Evolutionary conservation across 805 yeast genomes (phyloP).

Genomic region (Zygosaccharomyces pseudorouxii): DNA sequence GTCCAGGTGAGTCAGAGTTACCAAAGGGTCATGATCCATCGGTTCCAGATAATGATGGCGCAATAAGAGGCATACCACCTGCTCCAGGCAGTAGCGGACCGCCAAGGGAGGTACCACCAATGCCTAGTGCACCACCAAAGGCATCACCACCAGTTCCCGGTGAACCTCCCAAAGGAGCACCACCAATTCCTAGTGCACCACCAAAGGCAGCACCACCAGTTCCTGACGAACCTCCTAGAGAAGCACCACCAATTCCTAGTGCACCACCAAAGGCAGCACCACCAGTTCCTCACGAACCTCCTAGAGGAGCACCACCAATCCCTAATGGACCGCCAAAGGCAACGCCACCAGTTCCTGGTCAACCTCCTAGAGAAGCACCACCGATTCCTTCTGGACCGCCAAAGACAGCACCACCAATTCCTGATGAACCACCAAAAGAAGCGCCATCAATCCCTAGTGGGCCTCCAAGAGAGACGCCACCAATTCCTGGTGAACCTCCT

Average conservation of each 20-base stretch:
- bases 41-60: background rate
- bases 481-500: background rate
- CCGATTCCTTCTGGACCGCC: conserved; percentile 12
- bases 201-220: background rate
- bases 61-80: too few relatives aligned
- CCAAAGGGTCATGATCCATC: background rate
- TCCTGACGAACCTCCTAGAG: background rate
- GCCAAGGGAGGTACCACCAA: background rate
- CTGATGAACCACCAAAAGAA: conserved; percentile 8
- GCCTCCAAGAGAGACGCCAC: too few relatives aligned
- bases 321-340: conserved; percentile 9
- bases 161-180: too few relatives aligned
- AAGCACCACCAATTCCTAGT: conserved; percentile 1
- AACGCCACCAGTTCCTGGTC: too few relatives aligned
- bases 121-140: too few relatives aligned
- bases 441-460: conserved; percentile 3
- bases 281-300: background rate
- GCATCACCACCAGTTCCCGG: conserved; percentile 1
- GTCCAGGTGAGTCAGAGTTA: background rate
- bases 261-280: background rate
- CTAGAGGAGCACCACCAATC: conserved; percentile 4
- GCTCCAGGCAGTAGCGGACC: background rate
- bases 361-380: conserved; percentile 11
- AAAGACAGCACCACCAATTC: too few relatives aligned
- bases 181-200: background rate